A percentile compares a stretch with the other conserved stretches of the same genome.
Conservation (phyloP, 2,329 filamentous ascomycete species). For the Paraphaeosphaeria sporulosa region DNA sequence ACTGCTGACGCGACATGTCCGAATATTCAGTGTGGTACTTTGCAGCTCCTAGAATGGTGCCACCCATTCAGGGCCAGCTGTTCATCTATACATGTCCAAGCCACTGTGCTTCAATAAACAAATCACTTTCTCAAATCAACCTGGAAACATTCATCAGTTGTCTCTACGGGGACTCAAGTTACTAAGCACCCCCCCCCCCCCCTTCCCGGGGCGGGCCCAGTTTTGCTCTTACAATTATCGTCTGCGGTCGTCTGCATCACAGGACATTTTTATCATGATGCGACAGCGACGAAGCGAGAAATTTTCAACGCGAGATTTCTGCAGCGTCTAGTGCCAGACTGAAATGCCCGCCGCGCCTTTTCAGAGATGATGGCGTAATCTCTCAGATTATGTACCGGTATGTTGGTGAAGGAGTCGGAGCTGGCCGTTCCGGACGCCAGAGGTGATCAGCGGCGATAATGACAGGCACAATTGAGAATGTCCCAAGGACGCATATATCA, state of each 20-base stretch:
- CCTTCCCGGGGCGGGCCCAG: too few relatives aligned
- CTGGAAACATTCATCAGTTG: conserved; percentile 21
- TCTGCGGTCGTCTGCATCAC: neutral
- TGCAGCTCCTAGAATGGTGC: neutral
- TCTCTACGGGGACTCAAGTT: conserved; percentile 56
- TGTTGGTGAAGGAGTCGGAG: neutral
- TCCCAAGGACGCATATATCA: neutral
- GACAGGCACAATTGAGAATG: neutral
- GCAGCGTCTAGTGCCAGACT: conserved; percentile 59
- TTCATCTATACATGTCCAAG: neutral
- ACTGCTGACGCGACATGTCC: neutral
- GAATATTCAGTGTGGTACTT: neutral
- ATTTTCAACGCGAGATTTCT: conserved; percentile 63
- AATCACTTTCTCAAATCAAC: too few relatives aligned
- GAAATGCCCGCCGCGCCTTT: conserved; percentile 53
- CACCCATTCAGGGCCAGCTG: neutral
- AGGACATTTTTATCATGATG: conserved; percentile 50
- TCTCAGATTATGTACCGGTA: neutral
- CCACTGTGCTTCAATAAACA: neutral
- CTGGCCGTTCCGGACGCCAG: neutral
- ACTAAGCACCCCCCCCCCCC: too few relatives aligned
- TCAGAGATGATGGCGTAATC: conserved; percentile 52
- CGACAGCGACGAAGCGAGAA: conserved; percentile 56
- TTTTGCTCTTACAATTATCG: conserved; percentile 36
- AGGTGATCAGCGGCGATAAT: neutral